Percentiles rank a stretch among this genome's conserved stretches.
phyloP scores from a whole-genome alignment of 805 yeast genomes.

The Saccharomycopsis guyanensis region DNA sequence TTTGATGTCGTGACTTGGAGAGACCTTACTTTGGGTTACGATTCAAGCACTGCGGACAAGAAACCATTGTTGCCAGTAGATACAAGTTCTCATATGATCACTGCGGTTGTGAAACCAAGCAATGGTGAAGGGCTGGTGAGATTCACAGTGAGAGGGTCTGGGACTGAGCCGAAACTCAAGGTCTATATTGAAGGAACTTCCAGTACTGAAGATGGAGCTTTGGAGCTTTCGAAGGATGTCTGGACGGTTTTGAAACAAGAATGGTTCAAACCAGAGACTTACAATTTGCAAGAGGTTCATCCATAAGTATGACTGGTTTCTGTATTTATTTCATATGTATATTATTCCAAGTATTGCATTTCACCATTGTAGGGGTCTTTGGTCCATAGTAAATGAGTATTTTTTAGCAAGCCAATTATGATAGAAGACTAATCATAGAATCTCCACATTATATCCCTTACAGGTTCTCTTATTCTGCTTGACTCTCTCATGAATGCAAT shows the following conservation, averaged over 20 bases:
- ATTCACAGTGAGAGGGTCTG: conserved; percentile 88
- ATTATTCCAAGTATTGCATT: neutral
- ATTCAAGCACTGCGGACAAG: conserved; percentile 53
- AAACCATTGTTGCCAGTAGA: conserved; percentile 66
- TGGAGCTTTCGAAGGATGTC: conserved; percentile 45
- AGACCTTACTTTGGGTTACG: conserved; percentile 78
- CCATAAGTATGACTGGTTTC: neutral
- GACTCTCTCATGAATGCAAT: no score
- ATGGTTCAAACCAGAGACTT: conserved; percentile 63
- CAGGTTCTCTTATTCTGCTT: no score
- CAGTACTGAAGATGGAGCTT: conserved; percentile 38
- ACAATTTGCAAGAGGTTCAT: conserved; percentile 25
- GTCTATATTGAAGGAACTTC: conserved; percentile 80
- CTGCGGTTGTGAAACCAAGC: conserved; percentile 38
- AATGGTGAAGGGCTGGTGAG: conserved; percentile 38
- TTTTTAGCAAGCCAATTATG: no score
- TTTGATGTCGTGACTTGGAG: conserved; percentile 62
- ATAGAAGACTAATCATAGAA: no score
- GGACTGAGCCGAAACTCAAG: conserved; percentile 93
- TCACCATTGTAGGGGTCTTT: no score
- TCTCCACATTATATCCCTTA: no score
- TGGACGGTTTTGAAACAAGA: conserved; percentile 53
- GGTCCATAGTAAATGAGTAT: no score
- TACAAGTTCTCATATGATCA: conserved; percentile 77
- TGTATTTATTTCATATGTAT: neutral